These are phyloP conservation scores for Mortierella claussenii DNA, from an alignment of 192 early-diverging fungal genomes.

Conservation along the genomic window DNA sequence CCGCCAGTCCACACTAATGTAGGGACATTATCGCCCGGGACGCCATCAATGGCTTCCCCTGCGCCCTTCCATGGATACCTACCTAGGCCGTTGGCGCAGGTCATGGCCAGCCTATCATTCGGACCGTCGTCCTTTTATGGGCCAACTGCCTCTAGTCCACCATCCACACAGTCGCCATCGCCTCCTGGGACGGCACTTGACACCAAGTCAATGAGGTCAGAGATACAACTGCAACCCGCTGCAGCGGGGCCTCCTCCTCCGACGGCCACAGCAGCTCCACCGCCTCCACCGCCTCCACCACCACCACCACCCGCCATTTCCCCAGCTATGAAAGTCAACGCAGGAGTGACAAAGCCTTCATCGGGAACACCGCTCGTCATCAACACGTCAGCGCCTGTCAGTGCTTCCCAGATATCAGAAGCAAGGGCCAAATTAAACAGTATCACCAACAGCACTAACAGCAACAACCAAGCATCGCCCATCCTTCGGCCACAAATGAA, in stretches of 20 bases:
- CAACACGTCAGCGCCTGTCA: conserved; percentile 18
- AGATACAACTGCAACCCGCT: background rate
- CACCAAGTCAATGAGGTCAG: too few species aligned
- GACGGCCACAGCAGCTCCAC: background rate
- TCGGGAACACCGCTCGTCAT: conserved; percentile 2
- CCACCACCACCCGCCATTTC: conserved; percentile 18
- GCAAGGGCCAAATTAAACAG: too few species aligned
- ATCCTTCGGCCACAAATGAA: background rate
- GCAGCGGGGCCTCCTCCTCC: background rate
- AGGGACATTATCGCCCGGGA: background rate
- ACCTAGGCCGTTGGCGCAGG: conserved; percentile 30
- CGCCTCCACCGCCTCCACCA: conserved; percentile 24
- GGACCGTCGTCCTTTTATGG: conserved; percentile 39
- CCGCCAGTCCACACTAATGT: conserved; percentile 37
- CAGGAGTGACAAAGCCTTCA: background rate
- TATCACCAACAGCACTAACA: too few species aligned
- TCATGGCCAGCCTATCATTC: conserved; percentile 41
- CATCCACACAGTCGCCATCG: conserved; percentile 8
- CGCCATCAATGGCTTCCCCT: conserved; percentile 22
- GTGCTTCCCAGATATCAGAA: too few species aligned
- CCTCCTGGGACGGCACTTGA: background rate
- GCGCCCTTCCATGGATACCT: conserved; percentile 41
- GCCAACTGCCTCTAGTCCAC: conserved; percentile 1
- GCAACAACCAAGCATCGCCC: background rate
- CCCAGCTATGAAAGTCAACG: background rate